Evolutionary conservation across 1,139 yeast species (phyloP), one percentile per base, ranked within the genome.

Genomic region (Scheffersomyces segobiensis): DNA sequence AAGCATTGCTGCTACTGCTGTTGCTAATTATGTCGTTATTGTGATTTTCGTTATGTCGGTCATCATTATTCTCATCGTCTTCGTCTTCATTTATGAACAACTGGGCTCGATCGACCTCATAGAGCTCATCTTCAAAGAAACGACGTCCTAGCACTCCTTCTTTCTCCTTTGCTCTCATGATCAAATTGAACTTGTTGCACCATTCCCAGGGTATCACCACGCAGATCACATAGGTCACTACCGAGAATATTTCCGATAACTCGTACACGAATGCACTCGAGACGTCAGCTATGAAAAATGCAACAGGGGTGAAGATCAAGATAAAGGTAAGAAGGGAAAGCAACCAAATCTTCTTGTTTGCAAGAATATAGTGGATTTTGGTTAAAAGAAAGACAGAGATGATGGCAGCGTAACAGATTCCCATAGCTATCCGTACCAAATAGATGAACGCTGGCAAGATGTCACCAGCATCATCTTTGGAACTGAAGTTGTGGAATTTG

Each of bases 161-260:
- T 56, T 87, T 87, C 65, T 91, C 96, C 60, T 84, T 84, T n/a
- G 80, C 80, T 63, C 84, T 84, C 75, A 88, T 88, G 39, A 87
- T 74, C 17, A 81, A 75, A 59, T 84, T 83, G 56, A 88, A 82
- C 61, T 91, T 81, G 67, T 90, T 92, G 61, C 91, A 84, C 96
- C 97, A 91, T 71, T 89, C 96, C 96, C 97, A 91, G 0, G 91
- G 92, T 19, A 89, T 81, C 5, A 90, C 89, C 52, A 90, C 90
- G 55, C 91, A 83, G 39, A 88, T 80, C n/a, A 89, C 87, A 68
- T 88, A 89, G 8, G 88, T 82, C 0, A 89, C 87, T 49, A 91
- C 86, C 51, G 89, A 87, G 67, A 89, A 87, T 52, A 90, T 77
- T 65, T 89, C 93, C 14, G 93, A 86, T 65, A 91, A 80, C 62